phyloP scores from a whole-genome alignment of 352 stramenopile species.

The Phytophthora europaea region DNA sequence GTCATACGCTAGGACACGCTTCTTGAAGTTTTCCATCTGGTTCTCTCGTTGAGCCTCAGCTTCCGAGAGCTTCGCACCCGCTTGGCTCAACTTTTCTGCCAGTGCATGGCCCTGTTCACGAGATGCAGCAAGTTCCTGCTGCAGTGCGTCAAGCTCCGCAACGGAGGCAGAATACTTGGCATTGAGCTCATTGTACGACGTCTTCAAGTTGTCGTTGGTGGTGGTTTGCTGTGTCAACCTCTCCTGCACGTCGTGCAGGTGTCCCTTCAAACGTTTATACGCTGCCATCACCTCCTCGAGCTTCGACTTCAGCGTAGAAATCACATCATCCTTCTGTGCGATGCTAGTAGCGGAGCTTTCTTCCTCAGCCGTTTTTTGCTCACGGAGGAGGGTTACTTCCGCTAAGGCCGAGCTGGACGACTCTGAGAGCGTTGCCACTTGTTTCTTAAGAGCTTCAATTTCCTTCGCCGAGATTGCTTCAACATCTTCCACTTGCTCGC shows the following conservation, averaged over 20 bases:
- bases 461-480: slow-evolving; percentile 22
- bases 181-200: slow-evolving; percentile 39
- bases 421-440: slow-evolving; percentile 33
- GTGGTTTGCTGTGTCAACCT: slow-evolving; percentile 48
- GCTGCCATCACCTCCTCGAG: slow-evolving; percentile 69
- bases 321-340: slow-evolving; percentile 56
- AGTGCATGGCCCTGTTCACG: slow-evolving; percentile 23
- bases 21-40: slow-evolving; percentile 46
- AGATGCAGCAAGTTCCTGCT: slow-evolving; percentile 39
- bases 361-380: slow-evolving; percentile 23
- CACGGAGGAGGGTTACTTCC: slow-evolving; percentile 32
- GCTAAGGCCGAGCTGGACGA: slow-evolving; percentile 6
- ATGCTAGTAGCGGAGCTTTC: slow-evolving; percentile 20
- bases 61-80: slow-evolving; percentile 16
- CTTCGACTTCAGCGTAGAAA: slow-evolving; percentile 65
- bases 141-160: slow-evolving; percentile 40
- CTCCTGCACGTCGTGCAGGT: slow-evolving; percentile 58
- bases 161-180: slow-evolving; percentile 18
- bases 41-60: slow-evolving; percentile 34
- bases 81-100: slow-evolving; percentile 30
- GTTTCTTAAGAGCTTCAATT: slow-evolving; percentile 31
- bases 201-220: slow-evolving; percentile 35
- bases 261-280: slow-evolving; percentile 69
- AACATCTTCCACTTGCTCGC: slow-evolving; percentile 18
- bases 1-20: slow-evolving; percentile 37